Evolutionary conservation across 1,139 yeast genomes (phyloP).

Genomic region (Suhomyces kunorum): DNA sequence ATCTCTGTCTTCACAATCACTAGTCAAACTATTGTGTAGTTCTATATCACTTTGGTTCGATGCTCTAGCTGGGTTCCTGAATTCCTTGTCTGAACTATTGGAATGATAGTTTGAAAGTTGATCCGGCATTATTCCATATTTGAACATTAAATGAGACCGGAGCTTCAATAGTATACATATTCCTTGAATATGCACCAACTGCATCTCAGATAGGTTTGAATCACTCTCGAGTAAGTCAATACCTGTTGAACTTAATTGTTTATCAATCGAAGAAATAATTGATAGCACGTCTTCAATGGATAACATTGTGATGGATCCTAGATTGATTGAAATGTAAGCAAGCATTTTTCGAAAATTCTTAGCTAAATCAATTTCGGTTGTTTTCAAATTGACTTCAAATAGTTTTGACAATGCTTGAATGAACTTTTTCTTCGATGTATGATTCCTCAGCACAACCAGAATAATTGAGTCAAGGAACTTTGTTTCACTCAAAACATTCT

Average conservation of each 20-base stretch:
- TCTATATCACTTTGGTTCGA: background rate
- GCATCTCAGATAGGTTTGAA: background rate
- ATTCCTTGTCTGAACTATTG: constrained; percentile 28
- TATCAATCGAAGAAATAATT: constrained; percentile 19
- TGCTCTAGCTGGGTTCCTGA: constrained; percentile 23
- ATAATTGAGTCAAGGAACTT: constrained; percentile 36
- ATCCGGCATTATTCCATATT: constrained; percentile 26
- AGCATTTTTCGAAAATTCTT: constrained; percentile 28
- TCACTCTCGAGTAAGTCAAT: constrained; percentile 29
- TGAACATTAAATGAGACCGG: constrained; percentile 21
- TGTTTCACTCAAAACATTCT: constrained; percentile 20
- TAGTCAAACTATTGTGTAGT: background rate
- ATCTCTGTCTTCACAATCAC: background rate
- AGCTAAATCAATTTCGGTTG: background rate
- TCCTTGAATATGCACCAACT: constrained; percentile 22
- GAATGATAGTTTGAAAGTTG: constrained; percentile 28
- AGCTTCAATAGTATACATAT: constrained; percentile 25
- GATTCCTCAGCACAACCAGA: constrained; percentile 42
- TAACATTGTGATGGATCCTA: constrained; percentile 38
- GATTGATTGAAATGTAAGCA: constrained; percentile 37
- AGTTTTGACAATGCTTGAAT: constrained; percentile 29
- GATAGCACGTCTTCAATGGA: constrained; percentile 42
- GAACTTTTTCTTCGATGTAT: constrained; percentile 51
- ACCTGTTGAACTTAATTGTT: constrained; percentile 30
- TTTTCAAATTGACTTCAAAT: constrained; percentile 21